Evolutionary conservation across 2,329 filamentous ascomycete genomes (phyloP).

Genomic region (Pseudodiploospora longispora): DNA sequence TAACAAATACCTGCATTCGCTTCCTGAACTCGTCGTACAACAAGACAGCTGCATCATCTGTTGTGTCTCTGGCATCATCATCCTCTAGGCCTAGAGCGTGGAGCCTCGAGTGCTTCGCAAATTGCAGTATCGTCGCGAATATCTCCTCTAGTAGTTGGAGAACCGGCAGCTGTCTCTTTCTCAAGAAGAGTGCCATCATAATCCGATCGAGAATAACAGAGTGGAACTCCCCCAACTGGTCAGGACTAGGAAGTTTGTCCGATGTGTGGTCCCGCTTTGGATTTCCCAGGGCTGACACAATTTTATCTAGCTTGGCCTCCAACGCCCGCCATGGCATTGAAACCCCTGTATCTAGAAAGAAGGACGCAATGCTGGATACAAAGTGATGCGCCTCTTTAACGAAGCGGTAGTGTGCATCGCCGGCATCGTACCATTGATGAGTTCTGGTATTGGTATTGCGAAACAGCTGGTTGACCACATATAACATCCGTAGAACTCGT

Average conservation of each 20-base stretch:
- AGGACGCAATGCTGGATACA: conserved; percentile 60
- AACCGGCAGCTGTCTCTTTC: conserved; percentile 66
- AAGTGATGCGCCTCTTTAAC: conserved; percentile 74
- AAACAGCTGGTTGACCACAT: conserved; percentile 60
- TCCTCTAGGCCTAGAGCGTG: conserved; percentile 23
- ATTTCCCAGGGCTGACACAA: conserved; percentile 49
- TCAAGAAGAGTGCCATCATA: conserved; percentile 62
- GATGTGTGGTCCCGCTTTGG: conserved; percentile 29
- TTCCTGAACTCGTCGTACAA: conserved; percentile 61
- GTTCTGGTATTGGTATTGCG: conserved; percentile 42
- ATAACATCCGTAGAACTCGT: conserved; percentile 69
- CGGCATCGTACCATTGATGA: conserved; percentile 26
- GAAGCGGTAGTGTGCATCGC: conserved; percentile 47
- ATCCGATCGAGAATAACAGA: conserved; percentile 68
- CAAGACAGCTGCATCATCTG: conserved; percentile 20
- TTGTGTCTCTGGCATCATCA: conserved; percentile 6
- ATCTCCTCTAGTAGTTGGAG: conserved; percentile 68
- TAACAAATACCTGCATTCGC: conserved; percentile 67
- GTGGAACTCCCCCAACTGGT: conserved; percentile 60
- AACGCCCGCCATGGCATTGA: conserved; percentile 66
- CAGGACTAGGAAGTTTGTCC: conserved; percentile 43
- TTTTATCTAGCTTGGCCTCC: conserved; percentile 52
- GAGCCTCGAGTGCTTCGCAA: conserved; percentile 47
- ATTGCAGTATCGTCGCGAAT: conserved; percentile 63
- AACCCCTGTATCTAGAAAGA: conserved; percentile 75